Percentiles rank a stretch among this genome's conserved stretches.
Evolutionary conservation across 805 yeast species (phyloP).

Genomic region (Saccharomyces kudriavzevii): DNA sequence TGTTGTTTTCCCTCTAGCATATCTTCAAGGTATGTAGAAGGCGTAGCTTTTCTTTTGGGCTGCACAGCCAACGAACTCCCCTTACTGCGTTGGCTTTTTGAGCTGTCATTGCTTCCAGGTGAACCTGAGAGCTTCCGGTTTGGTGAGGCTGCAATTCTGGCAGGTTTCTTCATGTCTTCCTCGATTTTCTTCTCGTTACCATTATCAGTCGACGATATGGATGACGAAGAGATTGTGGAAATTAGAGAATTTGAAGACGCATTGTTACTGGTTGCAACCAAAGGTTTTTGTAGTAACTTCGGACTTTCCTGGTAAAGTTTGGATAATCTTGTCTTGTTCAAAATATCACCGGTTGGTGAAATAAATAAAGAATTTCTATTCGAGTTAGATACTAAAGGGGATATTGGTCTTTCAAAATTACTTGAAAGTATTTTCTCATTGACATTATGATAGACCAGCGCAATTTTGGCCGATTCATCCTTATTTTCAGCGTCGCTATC

Average conservation of each 20-base stretch:
- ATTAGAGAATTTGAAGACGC: not conserved
- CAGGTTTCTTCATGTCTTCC: not conserved
- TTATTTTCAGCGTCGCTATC: not conserved
- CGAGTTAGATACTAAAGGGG: not conserved
- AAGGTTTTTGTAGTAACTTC: not conserved
- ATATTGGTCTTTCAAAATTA: not conserved
- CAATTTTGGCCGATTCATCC: not conserved
- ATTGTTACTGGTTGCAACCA: not conserved
- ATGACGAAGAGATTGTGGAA: not conserved
- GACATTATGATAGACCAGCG: not conserved
- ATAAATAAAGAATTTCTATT: conserved; percentile 45
- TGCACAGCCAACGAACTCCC: not conserved
- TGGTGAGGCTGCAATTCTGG: conserved; percentile 14
- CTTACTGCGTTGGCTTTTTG: not conserved
- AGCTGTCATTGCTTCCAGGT: conserved; percentile 17
- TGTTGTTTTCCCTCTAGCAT: conserved; percentile 10
- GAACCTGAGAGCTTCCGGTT: conserved; percentile 13
- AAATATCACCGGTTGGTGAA: conserved; percentile 66
- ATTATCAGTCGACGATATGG: not conserved
- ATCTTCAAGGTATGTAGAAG: conserved; percentile 20
- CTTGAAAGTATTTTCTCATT: not conserved
- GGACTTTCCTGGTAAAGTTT: not conserved
- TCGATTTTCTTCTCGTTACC: not conserved
- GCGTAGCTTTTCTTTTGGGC: conserved; percentile 7
- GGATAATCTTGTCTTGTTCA: not conserved